Percentiles rank a stretch among this genome's conserved stretches.
Conservation (phyloP, 345 rosid genomes). For the Firmiana major region DNA sequence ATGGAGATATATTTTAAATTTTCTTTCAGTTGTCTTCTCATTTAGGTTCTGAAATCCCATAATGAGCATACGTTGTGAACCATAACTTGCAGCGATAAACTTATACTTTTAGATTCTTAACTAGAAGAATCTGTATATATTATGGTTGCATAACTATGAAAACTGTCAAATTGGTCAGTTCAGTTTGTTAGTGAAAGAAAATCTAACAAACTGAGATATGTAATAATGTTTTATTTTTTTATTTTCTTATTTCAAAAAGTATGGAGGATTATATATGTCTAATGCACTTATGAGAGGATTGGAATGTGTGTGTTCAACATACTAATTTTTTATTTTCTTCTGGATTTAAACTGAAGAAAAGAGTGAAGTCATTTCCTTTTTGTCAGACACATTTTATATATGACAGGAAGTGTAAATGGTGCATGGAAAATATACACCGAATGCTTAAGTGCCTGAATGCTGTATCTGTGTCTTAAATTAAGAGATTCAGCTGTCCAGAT, state of each 20-base stretch:
- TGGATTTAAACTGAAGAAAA: background rate
- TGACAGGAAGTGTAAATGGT: background rate
- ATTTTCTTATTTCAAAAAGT: background rate
- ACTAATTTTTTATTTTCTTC: background rate
- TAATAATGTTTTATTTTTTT: background rate
- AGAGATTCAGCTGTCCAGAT: background rate
- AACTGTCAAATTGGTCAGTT: background rate
- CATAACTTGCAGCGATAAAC: background rate
- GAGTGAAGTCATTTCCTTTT: background rate
- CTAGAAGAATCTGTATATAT: background rate
- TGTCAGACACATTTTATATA: background rate
- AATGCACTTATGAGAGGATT: background rate
- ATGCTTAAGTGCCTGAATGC: background rate
- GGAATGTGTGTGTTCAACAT: background rate
- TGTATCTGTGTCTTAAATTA: background rate
- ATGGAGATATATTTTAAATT: background rate
- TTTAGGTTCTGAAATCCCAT: background rate
- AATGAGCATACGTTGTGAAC: background rate
- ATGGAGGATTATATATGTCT: background rate
- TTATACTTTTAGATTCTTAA: background rate
- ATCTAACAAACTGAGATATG: background rate
- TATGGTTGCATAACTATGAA: background rate
- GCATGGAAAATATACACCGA: too few species aligned
- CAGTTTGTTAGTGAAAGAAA: background rate
- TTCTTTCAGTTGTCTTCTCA: background rate